Base-by-base conservation (phyloP, 2,329 filamentous ascomycete genomes). In the Aspergillus unguis region DNA sequence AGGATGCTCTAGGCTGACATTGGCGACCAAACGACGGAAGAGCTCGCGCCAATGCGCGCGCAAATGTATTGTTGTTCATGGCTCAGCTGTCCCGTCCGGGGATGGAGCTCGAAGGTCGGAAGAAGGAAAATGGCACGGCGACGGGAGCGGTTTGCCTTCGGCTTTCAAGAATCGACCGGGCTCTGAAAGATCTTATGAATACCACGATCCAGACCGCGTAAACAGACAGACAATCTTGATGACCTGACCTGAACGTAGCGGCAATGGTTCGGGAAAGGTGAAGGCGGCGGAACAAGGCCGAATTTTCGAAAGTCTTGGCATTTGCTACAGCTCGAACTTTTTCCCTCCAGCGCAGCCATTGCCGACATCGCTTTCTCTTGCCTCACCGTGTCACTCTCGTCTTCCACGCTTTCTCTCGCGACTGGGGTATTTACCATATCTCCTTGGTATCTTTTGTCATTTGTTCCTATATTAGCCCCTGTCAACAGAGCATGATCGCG, bases 401-500 rank as follows among this genome's bases (percentile, higher is more conserved):
- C 44, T n/a, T 42, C 40, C 29, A 17, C n/a, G 26, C 40, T 46
- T 26, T 31, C 48, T 46, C 36, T 40, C 48, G 37, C 52, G 48
- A 29, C 38, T 28, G 58, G 66, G 65, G 17, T 17, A 17, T 17
- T 17, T 17, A 29, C 33, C 37, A 27, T 44, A 6, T 32, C 11
- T 43, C 17, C 6, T 27, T 46, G 32, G 11, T 33, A 40, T 33
- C 17, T 26, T 29, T 45, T 17, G 44, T 25, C 55, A 32, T 46
- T 29, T 38, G 40, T 54, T 48, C 47, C 50, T 17, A 17, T 17
- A 17, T 17, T 17, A 17, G 17, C 17, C 17, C 17, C 17, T 32
- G 38, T 45, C 33, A 57, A 49, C 50, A 65, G 62, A 72, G 67
- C 61, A 75, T 75, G 72, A 69, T 75, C 61, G 65, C 65, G 49